Percentiles rank a stretch among this genome's conserved stretches.
These are phyloP conservation scores for Flammula alnicola DNA, from an alignment of 1,284 basidiomycete species.

Conservation along the genomic window DNA sequence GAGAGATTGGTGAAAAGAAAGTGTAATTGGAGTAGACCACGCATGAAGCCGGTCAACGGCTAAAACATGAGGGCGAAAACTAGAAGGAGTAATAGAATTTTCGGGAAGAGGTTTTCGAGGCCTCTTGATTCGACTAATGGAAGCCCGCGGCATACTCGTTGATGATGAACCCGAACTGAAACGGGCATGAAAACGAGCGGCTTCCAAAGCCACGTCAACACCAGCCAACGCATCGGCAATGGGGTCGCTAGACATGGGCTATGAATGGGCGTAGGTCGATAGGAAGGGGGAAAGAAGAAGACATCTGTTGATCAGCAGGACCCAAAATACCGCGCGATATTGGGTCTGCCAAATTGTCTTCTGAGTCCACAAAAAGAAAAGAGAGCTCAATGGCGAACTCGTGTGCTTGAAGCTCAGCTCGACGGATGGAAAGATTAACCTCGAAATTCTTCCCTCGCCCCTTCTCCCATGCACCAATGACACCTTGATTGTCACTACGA, in stretches of 20 bases:
- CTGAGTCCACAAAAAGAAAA: slow-evolving; percentile 16
- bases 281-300: not conserved
- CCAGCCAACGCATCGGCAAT: not conserved
- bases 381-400: slow-evolving; percentile 9
- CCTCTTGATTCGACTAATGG: not conserved
- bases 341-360: slow-evolving; percentile 18
- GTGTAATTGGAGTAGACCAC: slow-evolving; percentile 17
- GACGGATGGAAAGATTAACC: slow-evolving; percentile 30
- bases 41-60: slow-evolving; percentile 15
- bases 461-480: slow-evolving; percentile 31
- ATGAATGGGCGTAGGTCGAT: not conserved
- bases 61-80: slow-evolving; percentile 18
- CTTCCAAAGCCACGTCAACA: not conserved
- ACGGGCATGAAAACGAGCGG: not conserved
- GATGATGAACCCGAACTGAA: not conserved
- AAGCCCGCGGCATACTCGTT: not conserved
- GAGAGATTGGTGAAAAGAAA: not conserved
- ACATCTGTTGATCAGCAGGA: not conserved
- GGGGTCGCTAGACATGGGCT: not conserved
- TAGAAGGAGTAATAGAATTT: slow-evolving; percentile 9
- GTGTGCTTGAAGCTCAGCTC: not conserved
- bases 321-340: slow-evolving; percentile 22
- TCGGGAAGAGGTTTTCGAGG: slow-evolving; percentile 4
- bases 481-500: slow-evolving; percentile 36
- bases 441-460: slow-evolving; percentile 20